Evolutionary conservation across 2,329 filamentous ascomycete genomes (phyloP), one percentile per base, ranked within the genome.

Genomic region (Aphanocladium album): DNA sequence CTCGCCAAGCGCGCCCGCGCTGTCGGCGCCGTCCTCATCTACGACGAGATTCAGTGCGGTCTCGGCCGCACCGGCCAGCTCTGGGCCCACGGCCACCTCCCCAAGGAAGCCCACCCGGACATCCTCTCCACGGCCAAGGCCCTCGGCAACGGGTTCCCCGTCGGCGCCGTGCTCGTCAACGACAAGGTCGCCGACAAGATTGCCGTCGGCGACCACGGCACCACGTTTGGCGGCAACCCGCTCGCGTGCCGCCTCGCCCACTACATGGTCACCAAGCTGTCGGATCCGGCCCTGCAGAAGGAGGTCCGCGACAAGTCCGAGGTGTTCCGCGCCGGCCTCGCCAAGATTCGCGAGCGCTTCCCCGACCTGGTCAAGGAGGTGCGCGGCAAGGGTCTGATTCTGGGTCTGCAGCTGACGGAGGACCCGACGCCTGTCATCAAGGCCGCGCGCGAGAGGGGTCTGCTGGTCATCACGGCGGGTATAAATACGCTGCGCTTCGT

Each of bases 11-110:
- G 93, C 62, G 97, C 93, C 75, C 88, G 87, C 60, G 88, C 91
- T 67, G 91, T 97, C 35, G 91, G 91, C 56, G 93, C 93, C 1
- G 85, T 98, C 3, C 79, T 99, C 61, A 89, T 97, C 71, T 93
- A 95, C 74, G 95, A 99, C 70, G 95, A 99, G 80, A 99, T 99
- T 64, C 95, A 99, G 76, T 97, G 92, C 73, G 95, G 95, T 57
- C 80, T 99, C 37, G 86, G 88, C 27, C 88, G 95, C 57, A 98
- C 95, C 1, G 95, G 95, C 39, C 83, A 81, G 14, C 82, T 99
- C 68, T 99, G 95, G 95, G 95, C 95, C 0, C 93, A 99, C 71
- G 82, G 81, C 12, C 80, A 81, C 61, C 82, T 95, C 25, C 89
- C 90, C 39, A 78, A 82, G 67, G 87, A 90, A 65, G 91, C 92